Evolutionary conservation across 2,329 filamentous ascomycete genomes (phyloP).

Genomic region (Knoxdaviesia capensis): DNA sequence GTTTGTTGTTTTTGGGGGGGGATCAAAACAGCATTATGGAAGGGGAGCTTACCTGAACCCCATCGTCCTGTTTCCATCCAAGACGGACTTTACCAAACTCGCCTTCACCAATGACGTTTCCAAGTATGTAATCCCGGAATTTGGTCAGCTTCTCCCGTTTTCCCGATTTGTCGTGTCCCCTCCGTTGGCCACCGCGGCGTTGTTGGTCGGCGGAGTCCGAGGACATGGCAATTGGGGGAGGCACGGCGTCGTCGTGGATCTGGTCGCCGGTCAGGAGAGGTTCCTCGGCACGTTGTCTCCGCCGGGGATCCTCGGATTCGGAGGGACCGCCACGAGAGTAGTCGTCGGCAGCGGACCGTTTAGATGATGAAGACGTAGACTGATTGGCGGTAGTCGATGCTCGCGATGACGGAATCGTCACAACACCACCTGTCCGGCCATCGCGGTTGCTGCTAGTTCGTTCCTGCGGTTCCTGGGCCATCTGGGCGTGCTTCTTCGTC

Average conservation of each 20-base stretch:
- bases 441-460: no score
- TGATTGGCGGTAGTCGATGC: no score
- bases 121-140: conserved; percentile 89
- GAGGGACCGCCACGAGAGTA: no score
- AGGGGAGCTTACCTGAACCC: conserved; percentile 40
- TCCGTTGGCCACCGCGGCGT: conserved; percentile 24
- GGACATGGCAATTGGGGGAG: not conserved
- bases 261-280: no score
- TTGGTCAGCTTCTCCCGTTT: conserved; percentile 53
- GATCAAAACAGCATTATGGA: not conserved
- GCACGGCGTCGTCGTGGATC: not conserved
- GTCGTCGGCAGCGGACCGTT: no score
- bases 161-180: conserved; percentile 35
- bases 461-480: no score
- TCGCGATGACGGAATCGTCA: no score
- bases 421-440: no score
- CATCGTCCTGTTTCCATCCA: conserved; percentile 92
- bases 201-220: not conserved
- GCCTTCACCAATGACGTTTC: conserved; percentile 89
- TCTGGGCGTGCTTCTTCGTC: no score
- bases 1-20: not conserved
- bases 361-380: no score
- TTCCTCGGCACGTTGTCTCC: no score
- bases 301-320: no score
- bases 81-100: conserved; percentile 98